Evolutionary conservation across 2,329 filamentous ascomycete species (phyloP).

Genomic region (Phaeosphaeria sp.): DNA sequence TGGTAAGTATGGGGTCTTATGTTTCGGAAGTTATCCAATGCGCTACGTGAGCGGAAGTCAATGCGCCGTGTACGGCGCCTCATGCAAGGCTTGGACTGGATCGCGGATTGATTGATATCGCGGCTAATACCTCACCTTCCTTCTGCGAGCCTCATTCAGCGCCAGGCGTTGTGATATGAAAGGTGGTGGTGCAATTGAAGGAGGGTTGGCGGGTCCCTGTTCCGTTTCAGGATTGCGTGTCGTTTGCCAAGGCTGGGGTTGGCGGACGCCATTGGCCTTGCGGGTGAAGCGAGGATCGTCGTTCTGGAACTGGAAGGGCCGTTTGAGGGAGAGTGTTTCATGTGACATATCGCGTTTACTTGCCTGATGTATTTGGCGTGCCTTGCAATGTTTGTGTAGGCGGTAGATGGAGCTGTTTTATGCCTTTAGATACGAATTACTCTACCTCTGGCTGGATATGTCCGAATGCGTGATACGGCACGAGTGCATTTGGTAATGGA

Average conservation of each 20-base stretch:
- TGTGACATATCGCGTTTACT: too few species aligned
- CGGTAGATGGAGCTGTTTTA: neutral
- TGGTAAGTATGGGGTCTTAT: neutral
- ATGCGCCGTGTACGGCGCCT: neutral
- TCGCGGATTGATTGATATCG: neutral
- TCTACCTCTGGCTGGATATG: neutral
- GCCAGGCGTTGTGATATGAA: neutral
- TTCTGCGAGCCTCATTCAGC: neutral
- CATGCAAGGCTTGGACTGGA: neutral
- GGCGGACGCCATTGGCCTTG: neutral
- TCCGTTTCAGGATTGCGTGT: conserved; percentile 4
- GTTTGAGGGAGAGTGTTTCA: conserved; percentile 1
- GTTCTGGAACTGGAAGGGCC: neutral
- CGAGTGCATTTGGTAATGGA: neutral
- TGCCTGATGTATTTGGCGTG: neutral
- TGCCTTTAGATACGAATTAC: neutral
- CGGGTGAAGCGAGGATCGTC: neutral
- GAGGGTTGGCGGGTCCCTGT: neutral
- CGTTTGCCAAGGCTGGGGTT: neutral
- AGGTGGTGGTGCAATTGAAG: neutral
- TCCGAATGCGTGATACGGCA: neutral
- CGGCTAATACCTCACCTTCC: neutral
- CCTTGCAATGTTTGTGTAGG: neutral
- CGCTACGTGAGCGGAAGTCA: neutral
- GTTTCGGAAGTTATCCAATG: neutral